Evolutionary conservation across 1,139 yeast genomes (phyloP), one percentile per base, ranked within the genome.

Genomic region (Dujonia santamariae): DNA sequence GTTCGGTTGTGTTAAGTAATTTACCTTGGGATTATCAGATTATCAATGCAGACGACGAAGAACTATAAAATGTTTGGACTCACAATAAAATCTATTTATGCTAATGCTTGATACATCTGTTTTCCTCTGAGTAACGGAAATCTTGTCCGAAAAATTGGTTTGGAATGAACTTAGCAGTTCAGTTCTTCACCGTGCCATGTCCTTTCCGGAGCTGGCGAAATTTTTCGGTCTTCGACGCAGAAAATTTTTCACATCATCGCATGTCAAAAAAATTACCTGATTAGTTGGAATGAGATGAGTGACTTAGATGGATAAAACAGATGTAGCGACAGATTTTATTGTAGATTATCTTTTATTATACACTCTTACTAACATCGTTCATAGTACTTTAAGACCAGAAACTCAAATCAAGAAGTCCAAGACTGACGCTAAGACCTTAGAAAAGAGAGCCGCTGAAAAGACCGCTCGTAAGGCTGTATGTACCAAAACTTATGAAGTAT

Each of bases 321-420:
- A 26, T 26, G 28, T 26, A 8, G n/a, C n/a, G n/a, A n/a, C n/a
- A n/a, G 30, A 12, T 29, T 19, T 34, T 20, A 15, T 15, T 23
- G 11, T 23, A 15, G 11, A n/a, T 23, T 23, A 7, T 23, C 13
- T 23, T 23, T 8, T 31, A 29, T 36, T 25, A 17, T 36, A 30
- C 30, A 24, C 19, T 14, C 7, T 17, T 63, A 64, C 72, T 67
- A 68, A 68, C 73, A 41, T 27, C 38, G 26, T 25, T 41, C 40
- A 16, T 53, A 69, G 75, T 51, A 61, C 78, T 50, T 64, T 66
- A 53, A 66, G 64, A 71, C 98, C 98, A 75, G 98, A 92, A 84
- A 77, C 97, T 63, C 86, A 85, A 65, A 76, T 86, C 72, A 92
- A 92, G 85, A 86, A 88, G 84, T 75, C 86, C 65, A 84, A 86